Evolutionary conservation across 139 green algal species (phyloP), one percentile per base, ranked within the genome.

Genomic region (Limnomonas spitsbergensis): DNA sequence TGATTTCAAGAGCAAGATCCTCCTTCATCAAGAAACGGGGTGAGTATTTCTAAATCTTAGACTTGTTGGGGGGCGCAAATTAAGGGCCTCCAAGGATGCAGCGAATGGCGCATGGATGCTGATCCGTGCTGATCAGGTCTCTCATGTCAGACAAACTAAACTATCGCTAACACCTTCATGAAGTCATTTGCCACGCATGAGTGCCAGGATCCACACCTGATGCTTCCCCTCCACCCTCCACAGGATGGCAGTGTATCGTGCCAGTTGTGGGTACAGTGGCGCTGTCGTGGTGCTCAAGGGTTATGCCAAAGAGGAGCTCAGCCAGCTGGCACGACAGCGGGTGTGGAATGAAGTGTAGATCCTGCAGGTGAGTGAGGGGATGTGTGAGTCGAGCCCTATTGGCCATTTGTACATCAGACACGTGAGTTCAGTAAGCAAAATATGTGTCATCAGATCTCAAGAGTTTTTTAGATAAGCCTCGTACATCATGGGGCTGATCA

Each of bases 201-300:
- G n/a, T n/a, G n/a, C n/a, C n/a, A n/a, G n/a, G n/a, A n/a, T n/a
- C n/a, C n/a, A n/a, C n/a, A n/a, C n/a, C n/a, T n/a, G n/a, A n/a
- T n/a, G n/a, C n/a, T n/a, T n/a, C n/a, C n/a, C 29, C 56, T 70
- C 56, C 29, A 26, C 9, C 14, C 36, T 27, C 70, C 34, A 6
- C 83, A 88, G 83, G 40, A 85, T 84, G 56, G 69, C 81, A 9
- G 80, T 85, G 42, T 88, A 86, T 73, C 73, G 83, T 1, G 83
- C 83, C 9, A 70, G 77, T 42, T 88, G 83, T 66, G 54, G 67
- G 26, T 85, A 84, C 70, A 80, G 66, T 7, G 78, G 80, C 4
- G 83, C 69, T 31, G 69, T 88, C 52, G 77, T 88, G 69, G 78
- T 84, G 56, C 74, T 88, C 2, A 88, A 88, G 80, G 83, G 80